Evolutionary conservation across 768 basidiomycete species (phyloP).

Genomic region (Agaricus blazei): DNA sequence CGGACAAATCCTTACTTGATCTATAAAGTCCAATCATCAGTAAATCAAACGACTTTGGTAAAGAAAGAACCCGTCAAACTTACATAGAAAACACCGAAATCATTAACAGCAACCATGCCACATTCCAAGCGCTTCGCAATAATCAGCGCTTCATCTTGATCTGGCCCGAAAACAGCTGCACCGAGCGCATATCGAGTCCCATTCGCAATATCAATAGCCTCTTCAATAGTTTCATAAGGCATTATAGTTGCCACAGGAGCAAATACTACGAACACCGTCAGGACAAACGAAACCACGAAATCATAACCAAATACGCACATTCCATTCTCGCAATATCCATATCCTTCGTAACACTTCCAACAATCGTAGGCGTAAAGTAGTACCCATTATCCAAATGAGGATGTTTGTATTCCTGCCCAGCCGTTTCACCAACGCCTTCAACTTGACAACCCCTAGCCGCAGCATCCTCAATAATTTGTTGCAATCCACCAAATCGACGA

Average conservation of each 20-base stretch:
- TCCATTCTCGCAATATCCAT: constrained; percentile 82
- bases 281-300: background rate
- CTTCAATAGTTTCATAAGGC: constrained; percentile 76
- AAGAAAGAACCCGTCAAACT: constrained; percentile 22
- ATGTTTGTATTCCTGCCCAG: constrained; percentile 61
- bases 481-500: constrained; percentile 64
- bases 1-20: constrained; percentile 52
- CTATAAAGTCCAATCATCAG: constrained; percentile 29
- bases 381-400: constrained; percentile 64
- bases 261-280: constrained; percentile 55
- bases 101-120: constrained; percentile 97
- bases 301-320: constrained; percentile 40
- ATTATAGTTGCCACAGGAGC: constrained; percentile 89
- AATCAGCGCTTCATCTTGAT: constrained; percentile 69
- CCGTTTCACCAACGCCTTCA: constrained; percentile 31
- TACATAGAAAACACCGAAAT: constrained; percentile 87
- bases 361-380: constrained; percentile 85
- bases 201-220: constrained; percentile 87
- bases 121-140: constrained; percentile 83
- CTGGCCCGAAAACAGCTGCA: constrained; percentile 90
- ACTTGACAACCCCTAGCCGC: constrained; percentile 59
- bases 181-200: constrained; percentile 86
- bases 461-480: constrained; percentile 67
- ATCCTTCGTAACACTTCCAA: constrained; percentile 66
- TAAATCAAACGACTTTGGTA: background rate